phyloP scores from a whole-genome alignment of 306 rosid genomes.

The Acacia confusa region DNA sequence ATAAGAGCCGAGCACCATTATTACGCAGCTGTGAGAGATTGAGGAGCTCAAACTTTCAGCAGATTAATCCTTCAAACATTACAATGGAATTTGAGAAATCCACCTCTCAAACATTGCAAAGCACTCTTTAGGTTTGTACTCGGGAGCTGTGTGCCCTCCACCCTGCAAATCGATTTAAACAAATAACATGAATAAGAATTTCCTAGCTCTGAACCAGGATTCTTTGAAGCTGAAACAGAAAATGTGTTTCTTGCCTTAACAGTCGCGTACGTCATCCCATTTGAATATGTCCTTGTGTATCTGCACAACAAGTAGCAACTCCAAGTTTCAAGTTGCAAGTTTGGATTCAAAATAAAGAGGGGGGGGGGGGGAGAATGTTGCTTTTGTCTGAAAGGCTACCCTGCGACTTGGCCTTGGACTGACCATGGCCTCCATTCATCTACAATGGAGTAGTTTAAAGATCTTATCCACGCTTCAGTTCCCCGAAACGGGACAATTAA shows the following conservation, averaged over 20 bases:
- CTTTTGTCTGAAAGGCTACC: slow-evolving; percentile 17
- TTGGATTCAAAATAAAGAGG: background rate
- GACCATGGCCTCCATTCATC: slow-evolving; percentile 56
- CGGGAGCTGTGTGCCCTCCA: slow-evolving; percentile 48
- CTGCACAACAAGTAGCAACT: slow-evolving; percentile 16
- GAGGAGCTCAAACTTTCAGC: background rate
- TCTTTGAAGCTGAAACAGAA: background rate
- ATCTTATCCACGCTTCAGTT: slow-evolving; percentile 54
- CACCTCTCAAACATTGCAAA: slow-evolving; percentile 41
- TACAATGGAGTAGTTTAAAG: slow-evolving; percentile 38
- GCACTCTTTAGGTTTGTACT: slow-evolving; percentile 39
- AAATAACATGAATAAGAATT: background rate
- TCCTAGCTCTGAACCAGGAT: background rate
- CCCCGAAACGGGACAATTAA: slow-evolving; percentile 19
- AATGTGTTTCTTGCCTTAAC: slow-evolving; percentile 37
- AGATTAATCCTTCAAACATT: background rate
- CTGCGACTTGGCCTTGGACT: slow-evolving; percentile 41
- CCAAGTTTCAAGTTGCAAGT: background rate
- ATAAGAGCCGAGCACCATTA: background rate
- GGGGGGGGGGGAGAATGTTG: background rate
- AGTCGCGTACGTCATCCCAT: slow-evolving; percentile 48
- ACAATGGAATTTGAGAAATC: slow-evolving; percentile 31
- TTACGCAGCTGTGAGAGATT: background rate
- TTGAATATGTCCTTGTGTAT: slow-evolving; percentile 44
- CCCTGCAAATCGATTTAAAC: slow-evolving; percentile 30